phyloP scores from a whole-genome alignment of 2,329 filamentous ascomycete genomes.

The Byssothecium circinans region DNA sequence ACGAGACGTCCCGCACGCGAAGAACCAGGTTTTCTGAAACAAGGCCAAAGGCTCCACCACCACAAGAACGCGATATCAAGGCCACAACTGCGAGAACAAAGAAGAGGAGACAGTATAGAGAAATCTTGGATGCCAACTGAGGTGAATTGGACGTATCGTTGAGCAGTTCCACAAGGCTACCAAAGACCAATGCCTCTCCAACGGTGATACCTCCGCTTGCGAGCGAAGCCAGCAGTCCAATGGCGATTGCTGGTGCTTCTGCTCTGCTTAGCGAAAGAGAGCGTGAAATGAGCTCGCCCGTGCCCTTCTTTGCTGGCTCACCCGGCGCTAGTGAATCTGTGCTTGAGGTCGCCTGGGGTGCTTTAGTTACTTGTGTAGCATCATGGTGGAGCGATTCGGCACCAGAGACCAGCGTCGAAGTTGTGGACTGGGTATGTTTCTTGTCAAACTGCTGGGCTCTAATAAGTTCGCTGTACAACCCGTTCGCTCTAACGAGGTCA shows the following conservation, averaged over 20 bases:
- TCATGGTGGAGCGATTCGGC: constrained; percentile 17
- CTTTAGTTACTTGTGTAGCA: constrained; percentile 1
- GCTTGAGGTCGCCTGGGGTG: constrained; percentile 2
- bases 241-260: constrained; percentile 42
- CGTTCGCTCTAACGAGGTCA: constrained; percentile 26
- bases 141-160: constrained; percentile 47
- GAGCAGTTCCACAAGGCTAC: constrained; percentile 53
- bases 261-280: constrained; percentile 37
- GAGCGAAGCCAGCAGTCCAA: constrained; percentile 50
- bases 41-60: constrained; percentile 52
- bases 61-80: constrained; percentile 48
- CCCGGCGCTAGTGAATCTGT: background rate
- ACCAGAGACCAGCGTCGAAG: constrained; percentile 26
- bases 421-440: constrained; percentile 20
- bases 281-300: constrained; percentile 23
- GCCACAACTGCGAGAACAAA: constrained; percentile 57
- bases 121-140: constrained; percentile 30
- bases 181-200: constrained; percentile 62
- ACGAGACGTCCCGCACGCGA: constrained; percentile 48
- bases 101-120: constrained; percentile 54
- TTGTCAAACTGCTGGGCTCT: constrained; percentile 41
- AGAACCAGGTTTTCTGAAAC: constrained; percentile 51
- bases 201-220: constrained; percentile 57
- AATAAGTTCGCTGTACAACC: constrained; percentile 37
- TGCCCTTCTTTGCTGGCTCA: constrained; percentile 15